Base-by-base conservation (phyloP, 768 basidiomycete genomes). In the Boletus rubropictus region DNA sequence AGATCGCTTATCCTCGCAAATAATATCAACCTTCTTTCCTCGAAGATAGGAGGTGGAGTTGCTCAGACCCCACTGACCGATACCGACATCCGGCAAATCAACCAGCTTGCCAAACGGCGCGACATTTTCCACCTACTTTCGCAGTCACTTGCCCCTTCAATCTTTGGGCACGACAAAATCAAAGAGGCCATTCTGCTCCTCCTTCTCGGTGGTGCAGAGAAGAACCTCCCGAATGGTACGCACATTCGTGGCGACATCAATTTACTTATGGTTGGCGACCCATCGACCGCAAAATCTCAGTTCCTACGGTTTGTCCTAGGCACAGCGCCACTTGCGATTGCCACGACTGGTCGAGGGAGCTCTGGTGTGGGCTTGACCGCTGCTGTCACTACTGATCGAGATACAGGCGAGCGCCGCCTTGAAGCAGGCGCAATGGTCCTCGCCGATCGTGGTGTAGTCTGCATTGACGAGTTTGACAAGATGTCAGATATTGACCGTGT, bases 381-480 rank as follows among this genome's bases (percentile, higher is more conserved):
- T 17, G 96, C 96, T 1, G 96, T 99, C 14, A 99, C 96, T 18
- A 96, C 89, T 7, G 96, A 99, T 70, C 89, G 88, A 66, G 96
- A 99, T 62, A 98, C 96, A 14, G 95, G 94, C 44, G 96, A 99
- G 63, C 82, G 96, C 50, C 75, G 96, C 52, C 79, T 99, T 42
- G 96, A 99, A 72, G 96, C 96, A 4, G 96, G 96, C 36, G 96
- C 96, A 11, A 99, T 99, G 96, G 96, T 99, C 44, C 84, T 99
- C 49, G 96, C 96, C 24, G 96, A 99, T 68, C 84, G 95, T 57
- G 96, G 96, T 15, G 93, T 99, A 18, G 95, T 99, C 37, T 99
- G 96, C 67, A 98, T 99, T 58, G 96, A 99, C 68, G 96, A 99
- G 69, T 99, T 99, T 61, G 96, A 99, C 78, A 99, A 99, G 68